phyloP scores from a whole-genome alignment of 2,329 filamentous ascomycete genomes.

The Fusarium poae region DNA sequence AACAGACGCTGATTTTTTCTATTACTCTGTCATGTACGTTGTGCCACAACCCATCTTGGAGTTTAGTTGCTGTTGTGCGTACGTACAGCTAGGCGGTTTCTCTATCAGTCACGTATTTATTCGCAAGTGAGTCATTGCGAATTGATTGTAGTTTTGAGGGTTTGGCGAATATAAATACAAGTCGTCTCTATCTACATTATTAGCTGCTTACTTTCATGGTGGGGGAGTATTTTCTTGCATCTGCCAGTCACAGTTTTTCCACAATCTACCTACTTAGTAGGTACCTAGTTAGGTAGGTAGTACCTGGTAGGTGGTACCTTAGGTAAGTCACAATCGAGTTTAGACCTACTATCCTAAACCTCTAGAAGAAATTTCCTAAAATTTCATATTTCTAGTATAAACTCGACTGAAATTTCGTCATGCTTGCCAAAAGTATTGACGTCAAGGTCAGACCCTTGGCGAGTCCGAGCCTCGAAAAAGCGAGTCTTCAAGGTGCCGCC shows the following conservation, averaged over 20 bases:
- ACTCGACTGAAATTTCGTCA: conserved; percentile 17
- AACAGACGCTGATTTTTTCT: neutral
- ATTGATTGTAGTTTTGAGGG: too few species aligned
- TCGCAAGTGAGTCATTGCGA: too few species aligned
- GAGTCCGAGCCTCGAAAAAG: conserved; percentile 58
- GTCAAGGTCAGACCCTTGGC: conserved; percentile 59
- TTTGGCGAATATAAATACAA: neutral
- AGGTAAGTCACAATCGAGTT: neutral
- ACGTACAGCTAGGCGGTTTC: too few species aligned
- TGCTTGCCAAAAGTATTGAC: conserved; percentile 55
- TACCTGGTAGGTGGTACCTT: too few species aligned
- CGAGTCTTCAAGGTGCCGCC: conserved; percentile 59
- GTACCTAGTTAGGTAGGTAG: too few species aligned
- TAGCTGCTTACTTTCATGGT: too few species aligned
- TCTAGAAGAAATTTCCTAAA: neutral
- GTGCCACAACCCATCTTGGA: neutral
- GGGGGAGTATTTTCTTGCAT: neutral
- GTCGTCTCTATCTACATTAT: too few species aligned
- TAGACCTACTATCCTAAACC: neutral
- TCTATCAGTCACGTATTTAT: too few species aligned
- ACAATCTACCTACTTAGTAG: too few species aligned
- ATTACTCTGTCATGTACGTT: neutral
- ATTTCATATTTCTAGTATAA: conserved; percentile 3
- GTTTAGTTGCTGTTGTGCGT: too few species aligned
- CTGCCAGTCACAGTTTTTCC: neutral